Evolutionary conservation across 2,329 filamentous ascomycete species (phyloP), one percentile per base, ranked within the genome.

Genomic region (Ophiostoma pallidulum): DNA sequence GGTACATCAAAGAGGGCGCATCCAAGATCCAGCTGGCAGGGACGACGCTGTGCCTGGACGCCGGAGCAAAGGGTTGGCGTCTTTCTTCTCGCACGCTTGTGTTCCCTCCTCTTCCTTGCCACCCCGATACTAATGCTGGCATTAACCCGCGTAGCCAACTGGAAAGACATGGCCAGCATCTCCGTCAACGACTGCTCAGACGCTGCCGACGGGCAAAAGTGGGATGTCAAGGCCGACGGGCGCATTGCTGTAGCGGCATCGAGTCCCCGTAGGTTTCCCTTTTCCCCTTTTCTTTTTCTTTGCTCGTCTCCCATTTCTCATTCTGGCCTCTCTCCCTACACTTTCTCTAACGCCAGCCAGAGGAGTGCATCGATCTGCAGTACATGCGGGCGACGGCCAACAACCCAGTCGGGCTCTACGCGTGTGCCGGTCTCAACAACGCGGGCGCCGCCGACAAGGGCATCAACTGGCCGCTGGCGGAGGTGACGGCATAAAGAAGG

Each of bases 31-130:
- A 67, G 53, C 56, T 66, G 19, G 64, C 60, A 0, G 54, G 57
- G 46, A 64, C 60, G n/a, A 63, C 58, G 5, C 60, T 68, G n/a
- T 69, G 66, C 49, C 44, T 69, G 18, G 66, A 69, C 43, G 66
- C 60, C 4, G 66, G 66, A 8, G 59, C 60, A 6, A 55, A 64
- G 53, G 47, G 60, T 60, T 31, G 52, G 57, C 24, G n/a, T 8
- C 13, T 9, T 9, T 14, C 37, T 39, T 24, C 10, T 28, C 24
- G 5, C 10, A 28, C 24, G 5, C 10, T 28, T 28, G 5, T 28
- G 6, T 28, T 5, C 10, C 5, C 24, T 28, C 10, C 24, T 28
- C 24, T 5, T 28, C 4, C 32, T 29, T 29, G 4, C 16, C 19
- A 13, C 13, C 22, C 40, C 14, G 16, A 43, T 41, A 41, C 41